These are phyloP conservation scores for Chlamydomonas schloesseri DNA, from an alignment of 139 green algal genomes.

Conservation along the genomic window DNA sequence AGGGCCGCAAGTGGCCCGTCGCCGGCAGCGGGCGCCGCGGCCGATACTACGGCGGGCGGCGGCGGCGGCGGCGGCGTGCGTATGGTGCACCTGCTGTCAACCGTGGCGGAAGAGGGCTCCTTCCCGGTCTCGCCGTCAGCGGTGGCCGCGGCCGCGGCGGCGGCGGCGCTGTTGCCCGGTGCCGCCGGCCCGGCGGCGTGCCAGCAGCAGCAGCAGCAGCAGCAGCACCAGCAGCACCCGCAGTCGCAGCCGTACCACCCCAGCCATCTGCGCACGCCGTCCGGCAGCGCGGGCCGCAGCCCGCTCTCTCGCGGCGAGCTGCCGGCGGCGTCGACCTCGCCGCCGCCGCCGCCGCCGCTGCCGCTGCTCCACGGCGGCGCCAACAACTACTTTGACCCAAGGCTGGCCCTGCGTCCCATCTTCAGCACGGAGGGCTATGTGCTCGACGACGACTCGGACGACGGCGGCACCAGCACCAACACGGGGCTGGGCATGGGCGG, in stretches of 20 bases:
- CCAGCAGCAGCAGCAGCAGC: too few species aligned
- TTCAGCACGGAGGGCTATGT: constrained; percentile 11
- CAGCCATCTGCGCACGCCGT: background rate
- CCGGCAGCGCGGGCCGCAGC: background rate
- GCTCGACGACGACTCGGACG: background rate
- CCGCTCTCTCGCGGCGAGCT: background rate
- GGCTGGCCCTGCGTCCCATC: background rate
- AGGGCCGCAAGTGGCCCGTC: background rate
- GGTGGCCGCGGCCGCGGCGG: background rate
- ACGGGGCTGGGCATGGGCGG: background rate
- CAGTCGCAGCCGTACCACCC: background rate
- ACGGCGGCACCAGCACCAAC: background rate
- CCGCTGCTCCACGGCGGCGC: too few species aligned
- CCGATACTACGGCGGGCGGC: too few species aligned
- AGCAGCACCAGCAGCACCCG: too few species aligned
- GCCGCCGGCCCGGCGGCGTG: too few species aligned
- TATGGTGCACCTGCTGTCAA: background rate
- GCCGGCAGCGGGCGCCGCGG: too few species aligned
- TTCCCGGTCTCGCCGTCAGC: background rate
- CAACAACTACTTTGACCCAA: too few species aligned
- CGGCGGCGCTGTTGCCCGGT: too few species aligned
- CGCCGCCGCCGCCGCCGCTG: too few species aligned
- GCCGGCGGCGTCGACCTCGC: too few species aligned
- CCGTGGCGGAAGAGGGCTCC: constrained; percentile 23
- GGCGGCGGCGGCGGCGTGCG: background rate